These are phyloP conservation scores for Ulmus americana DNA, from an alignment of 331 rosid genomes.

Conservation along the genomic window DNA sequence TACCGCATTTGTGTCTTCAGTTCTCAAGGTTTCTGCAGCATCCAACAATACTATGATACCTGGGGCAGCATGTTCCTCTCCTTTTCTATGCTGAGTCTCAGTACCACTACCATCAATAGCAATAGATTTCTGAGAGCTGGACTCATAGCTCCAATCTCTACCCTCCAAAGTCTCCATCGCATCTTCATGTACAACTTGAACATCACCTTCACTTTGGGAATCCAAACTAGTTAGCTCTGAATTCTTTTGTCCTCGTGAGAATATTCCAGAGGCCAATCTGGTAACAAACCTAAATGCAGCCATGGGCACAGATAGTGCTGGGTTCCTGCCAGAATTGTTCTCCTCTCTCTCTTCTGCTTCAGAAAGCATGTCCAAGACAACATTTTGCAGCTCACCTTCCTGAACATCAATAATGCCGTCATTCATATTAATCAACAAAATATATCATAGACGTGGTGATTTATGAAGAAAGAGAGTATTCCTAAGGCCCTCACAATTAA, in stretches of 20 bases:
- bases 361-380: conserved; percentile 38
- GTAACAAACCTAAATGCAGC: conserved; percentile 80
- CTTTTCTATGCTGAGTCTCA: conserved; percentile 30
- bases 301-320: conserved; percentile 77
- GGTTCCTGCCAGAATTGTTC: conserved; percentile 46
- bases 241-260: conserved; percentile 71
- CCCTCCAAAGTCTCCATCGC: conserved; percentile 28
- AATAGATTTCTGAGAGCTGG: conserved; percentile 43
- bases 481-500: conserved; percentile 12
- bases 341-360: conserved; percentile 62
- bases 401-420: conserved; percentile 31
- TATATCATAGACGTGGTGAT: neutral
- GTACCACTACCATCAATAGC: conserved; percentile 26
- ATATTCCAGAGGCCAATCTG: conserved; percentile 82
- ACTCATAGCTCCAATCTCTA: conserved; percentile 34
- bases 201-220: conserved; percentile 39
- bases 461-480: conserved; percentile 12
- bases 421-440: conserved; percentile 16
- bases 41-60: conserved; percentile 40
- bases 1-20: conserved; percentile 33
- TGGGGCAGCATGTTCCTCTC: conserved; percentile 33
- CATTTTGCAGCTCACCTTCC: conserved; percentile 55
- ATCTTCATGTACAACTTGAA: conserved; percentile 30
- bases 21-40: conserved; percentile 39
- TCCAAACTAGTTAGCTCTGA: conserved; percentile 40